Conservation (phyloP, 345 rosid genomes). For the Rubroshorea leprosula region DNA sequence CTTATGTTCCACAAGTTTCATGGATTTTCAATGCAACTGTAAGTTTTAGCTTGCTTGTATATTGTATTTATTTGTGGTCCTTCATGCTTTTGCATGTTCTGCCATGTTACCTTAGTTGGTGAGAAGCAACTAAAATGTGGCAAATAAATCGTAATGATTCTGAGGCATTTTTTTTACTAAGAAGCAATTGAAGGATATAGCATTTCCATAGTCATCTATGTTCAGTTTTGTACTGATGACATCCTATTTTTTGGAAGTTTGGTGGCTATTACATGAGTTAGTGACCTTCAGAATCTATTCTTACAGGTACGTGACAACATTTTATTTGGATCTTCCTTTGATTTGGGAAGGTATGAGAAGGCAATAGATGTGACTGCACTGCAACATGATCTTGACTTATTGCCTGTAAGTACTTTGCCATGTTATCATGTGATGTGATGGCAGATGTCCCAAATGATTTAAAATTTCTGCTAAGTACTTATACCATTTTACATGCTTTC, state of each 20-base stretch:
- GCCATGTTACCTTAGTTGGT: neutral
- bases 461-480: constrained; percentile 12
- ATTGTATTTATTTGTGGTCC: neutral
- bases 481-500: constrained; percentile 22
- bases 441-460: constrained; percentile 5
- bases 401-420: constrained; percentile 59
- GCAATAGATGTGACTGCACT: constrained; percentile 86
- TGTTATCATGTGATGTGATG: neutral
- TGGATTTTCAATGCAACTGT: constrained; percentile 99
- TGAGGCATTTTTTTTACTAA: too few species aligned
- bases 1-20: constrained; percentile 98
- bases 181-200: too few species aligned
- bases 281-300: constrained; percentile 10
- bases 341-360: constrained; percentile 64
- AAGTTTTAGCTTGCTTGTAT: constrained; percentile 25
- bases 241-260: constrained; percentile 2
- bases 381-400: constrained; percentile 85
- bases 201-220: too few species aligned
- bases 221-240: too few species aligned
- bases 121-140: neutral
- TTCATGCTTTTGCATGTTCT: neutral
- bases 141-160: too few species aligned
- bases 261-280: constrained; percentile 4
- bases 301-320: constrained; percentile 88
- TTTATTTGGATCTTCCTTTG: constrained; percentile 84